Percentiles rank a stretch among this genome's conserved stretches.
Conservation (phyloP, 176 grass and related monocot genomes). For the Hsuehochloa calcarea region DNA sequence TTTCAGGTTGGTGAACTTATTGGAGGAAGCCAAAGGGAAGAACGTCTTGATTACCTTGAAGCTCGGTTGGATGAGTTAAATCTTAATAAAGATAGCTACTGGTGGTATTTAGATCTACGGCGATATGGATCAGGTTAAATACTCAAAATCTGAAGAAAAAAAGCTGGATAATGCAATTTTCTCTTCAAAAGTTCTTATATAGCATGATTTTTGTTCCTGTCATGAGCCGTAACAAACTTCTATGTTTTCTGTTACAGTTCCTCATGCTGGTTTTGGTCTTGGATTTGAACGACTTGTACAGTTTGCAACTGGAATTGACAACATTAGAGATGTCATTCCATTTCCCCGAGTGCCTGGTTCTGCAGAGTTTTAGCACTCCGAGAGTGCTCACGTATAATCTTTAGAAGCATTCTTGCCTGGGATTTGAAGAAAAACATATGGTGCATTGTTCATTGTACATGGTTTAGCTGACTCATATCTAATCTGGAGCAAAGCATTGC, state of each 20-base stretch:
- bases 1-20: slow-evolving; percentile 90
- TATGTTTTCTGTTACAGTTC: slow-evolving; percentile 52
- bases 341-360: slow-evolving; percentile 87
- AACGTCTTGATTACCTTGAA: slow-evolving; percentile 88
- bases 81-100: slow-evolving; percentile 89
- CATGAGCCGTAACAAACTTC: background rate
- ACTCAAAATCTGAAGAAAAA: background rate
- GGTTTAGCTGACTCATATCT: slow-evolving; percentile 3
- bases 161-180: background rate
- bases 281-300: slow-evolving; percentile 97
- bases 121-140: slow-evolving; percentile 90
- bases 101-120: slow-evolving; percentile 96
- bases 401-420: slow-evolving; percentile 33
- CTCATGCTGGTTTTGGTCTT: slow-evolving; percentile 95
- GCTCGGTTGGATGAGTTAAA: slow-evolving; percentile 78
- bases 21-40: slow-evolving; percentile 99
- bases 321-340: slow-evolving; percentile 94
- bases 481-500: background rate
- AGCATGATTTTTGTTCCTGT: background rate
- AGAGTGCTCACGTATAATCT: background rate
- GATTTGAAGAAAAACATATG: slow-evolving; percentile 11
- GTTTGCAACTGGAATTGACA: slow-evolving; percentile 93
- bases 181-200: slow-evolving; percentile 2
- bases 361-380: slow-evolving; percentile 64
- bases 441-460: slow-evolving; percentile 29